A percentile compares a stretch with the other conserved stretches of the same genome.
These are phyloP conservation scores for Agrocybe praecox DNA, from an alignment of 768 basidiomycete species.

Conservation along the genomic window DNA sequence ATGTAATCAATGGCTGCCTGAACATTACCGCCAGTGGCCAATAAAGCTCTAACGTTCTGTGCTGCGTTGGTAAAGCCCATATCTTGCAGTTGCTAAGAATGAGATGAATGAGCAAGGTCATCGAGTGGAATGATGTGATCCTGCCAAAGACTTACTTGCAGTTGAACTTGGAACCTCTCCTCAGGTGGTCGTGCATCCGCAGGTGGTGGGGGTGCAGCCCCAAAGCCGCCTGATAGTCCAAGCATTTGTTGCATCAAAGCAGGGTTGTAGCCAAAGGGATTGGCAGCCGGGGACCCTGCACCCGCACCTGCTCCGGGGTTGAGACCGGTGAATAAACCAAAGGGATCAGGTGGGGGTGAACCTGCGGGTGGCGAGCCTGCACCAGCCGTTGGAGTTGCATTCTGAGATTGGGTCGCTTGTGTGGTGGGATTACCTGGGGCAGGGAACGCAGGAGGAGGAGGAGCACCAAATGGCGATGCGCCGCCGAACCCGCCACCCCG, in stretches of 20 bases:
- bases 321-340: conserved; percentile 15
- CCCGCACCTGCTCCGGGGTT: conserved; percentile 20
- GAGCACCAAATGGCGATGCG: conserved; percentile 21
- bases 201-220: conserved; percentile 47
- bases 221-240: conserved; percentile 25
- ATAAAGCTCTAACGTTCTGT: conserved; percentile 88
- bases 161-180: conserved; percentile 88
- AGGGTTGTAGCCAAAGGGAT: conserved; percentile 40
- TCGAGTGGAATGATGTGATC: not conserved
- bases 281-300: conserved; percentile 20
- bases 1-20: conserved; percentile 94
- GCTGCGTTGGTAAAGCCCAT: conserved; percentile 93
- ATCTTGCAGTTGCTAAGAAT: conserved; percentile 79
- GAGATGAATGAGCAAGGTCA: not conserved
- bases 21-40: conserved; percentile 93
- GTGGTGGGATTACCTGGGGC: conserved; percentile 50
- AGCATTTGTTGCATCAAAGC: conserved; percentile 49
- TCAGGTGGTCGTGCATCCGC: conserved; percentile 80
- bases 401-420: not conserved
- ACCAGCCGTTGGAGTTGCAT: conserved; percentile 17
- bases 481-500: conserved; percentile 41
- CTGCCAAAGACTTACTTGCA: conserved; percentile 54
- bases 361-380: conserved; percentile 19
- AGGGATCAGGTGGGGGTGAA: conserved; percentile 12
- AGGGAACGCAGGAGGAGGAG: conserved; percentile 42